A percentile compares a stretch with the other conserved stretches of the same genome.
These are phyloP conservation scores for Salvia hispanica DNA, from an alignment of 257 asterid species.

Conservation along the genomic window DNA sequence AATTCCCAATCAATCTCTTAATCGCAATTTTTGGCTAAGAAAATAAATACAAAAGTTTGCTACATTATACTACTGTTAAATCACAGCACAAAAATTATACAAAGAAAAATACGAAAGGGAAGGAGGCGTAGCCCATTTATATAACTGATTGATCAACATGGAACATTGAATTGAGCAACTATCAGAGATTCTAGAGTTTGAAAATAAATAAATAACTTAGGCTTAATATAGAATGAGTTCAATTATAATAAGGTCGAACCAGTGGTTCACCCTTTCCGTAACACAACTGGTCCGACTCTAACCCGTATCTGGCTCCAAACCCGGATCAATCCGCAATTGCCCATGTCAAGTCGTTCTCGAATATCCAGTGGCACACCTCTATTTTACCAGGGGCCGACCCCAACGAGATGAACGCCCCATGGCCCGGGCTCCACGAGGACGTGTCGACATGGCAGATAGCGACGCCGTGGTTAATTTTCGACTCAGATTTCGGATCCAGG, in stretches of 20 bases:
- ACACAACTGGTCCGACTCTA: conserved; percentile 52
- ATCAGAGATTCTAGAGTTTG: conserved; percentile 21
- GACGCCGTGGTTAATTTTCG: conserved; percentile 61
- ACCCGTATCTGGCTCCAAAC: conserved; percentile 12
- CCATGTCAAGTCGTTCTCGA: conserved; percentile 82
- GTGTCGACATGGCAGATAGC: conserved; percentile 87
- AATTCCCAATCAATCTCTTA: not conserved
- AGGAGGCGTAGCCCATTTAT: conserved; percentile 11
- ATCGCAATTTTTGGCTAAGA: not conserved
- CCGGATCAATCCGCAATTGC: conserved; percentile 37
- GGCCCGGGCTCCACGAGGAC: conserved; percentile 61
- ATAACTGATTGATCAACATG: conserved; percentile 4
- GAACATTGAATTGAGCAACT: conserved; percentile 28
- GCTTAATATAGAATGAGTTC: conserved; percentile 34
- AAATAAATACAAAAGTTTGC: not conserved
- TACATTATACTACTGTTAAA: not conserved
- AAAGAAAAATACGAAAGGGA: conserved; percentile 4
- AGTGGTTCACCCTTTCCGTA: conserved; percentile 52
- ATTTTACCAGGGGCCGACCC: conserved; percentile 74
- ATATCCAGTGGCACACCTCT: conserved; percentile 86
- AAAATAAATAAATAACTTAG: conserved; percentile 25
- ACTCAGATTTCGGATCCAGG: conserved; percentile 52
- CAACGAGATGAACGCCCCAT: conserved; percentile 68
- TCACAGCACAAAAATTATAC: conserved; percentile 12
- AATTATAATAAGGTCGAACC: conserved; percentile 48